Base-by-base conservation (phyloP, 2,329 filamentous ascomycete species). In the Trichoderma sp. region DNA sequence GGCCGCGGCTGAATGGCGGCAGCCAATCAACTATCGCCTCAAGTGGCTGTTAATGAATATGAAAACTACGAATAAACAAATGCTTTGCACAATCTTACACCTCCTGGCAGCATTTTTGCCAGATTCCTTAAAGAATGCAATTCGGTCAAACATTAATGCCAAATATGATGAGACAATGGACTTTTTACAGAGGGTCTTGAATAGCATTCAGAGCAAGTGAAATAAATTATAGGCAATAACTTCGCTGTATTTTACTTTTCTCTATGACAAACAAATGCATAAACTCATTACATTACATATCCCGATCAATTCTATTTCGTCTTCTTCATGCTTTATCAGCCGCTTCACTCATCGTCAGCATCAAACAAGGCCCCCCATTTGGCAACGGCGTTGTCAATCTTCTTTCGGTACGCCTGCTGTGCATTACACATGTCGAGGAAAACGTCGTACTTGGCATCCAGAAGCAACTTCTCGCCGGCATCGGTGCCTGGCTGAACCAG, bases 401-500 rank as follows among this genome's bases (percentile, higher is more conserved):
- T 92, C 80, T 88, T 91, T 80, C 97, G 90, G 83, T 97, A 98
- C 76, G 89, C 88, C 84, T 94, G 93, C 87, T 99, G 97, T 76
- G 93, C 93, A 81, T 92, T 90, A 84, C 94, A 97, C 88, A 97
- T 95, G 85, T 98, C 94, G 75, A 98, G 85, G 87, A 98, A 98
- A n/a, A 99, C 91, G 81, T 94, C 92, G 83, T 98, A 99, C 88
- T 99, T 99, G 77, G 93, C 93, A 80, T 93, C 89, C 71, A 99
- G 86, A 78, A 99, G 85, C 82, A 91, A 91, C 88, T 93, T 95
- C 87, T 98, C 93, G 12, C 89, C 89, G 76, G 87, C 85, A 82
- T 97, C 91, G 71, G 88, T 90, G 27, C 91, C 91, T 0, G 96
- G 95, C 83, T 92, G 89, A 2, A 98, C 93, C 66, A 95, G 90